Evolutionary conservation across 1,139 yeast species (phyloP), one percentile per base, ranked within the genome.

Genomic region (Yamadazyma siamensis): DNA sequence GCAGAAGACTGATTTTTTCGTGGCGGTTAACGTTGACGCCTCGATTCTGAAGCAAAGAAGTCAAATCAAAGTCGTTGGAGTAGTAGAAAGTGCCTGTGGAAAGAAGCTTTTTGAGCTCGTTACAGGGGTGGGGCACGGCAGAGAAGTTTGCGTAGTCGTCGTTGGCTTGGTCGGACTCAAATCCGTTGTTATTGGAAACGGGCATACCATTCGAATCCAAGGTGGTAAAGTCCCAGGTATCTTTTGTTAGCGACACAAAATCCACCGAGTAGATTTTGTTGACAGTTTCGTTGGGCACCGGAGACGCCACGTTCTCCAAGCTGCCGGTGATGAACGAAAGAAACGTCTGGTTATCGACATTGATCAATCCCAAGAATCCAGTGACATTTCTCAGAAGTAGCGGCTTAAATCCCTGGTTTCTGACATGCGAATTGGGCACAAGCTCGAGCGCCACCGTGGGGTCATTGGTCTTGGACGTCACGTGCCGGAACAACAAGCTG

Each of bases 71-170:
- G 56, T 88, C 94, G 12, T 88, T 78, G 26, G 96, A 86, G 59
- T 82, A 94, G 56, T 87, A 91, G 53, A 91, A 94, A 2, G 95
- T 84, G 4, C 97, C 97, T 52, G 84, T 84, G 19, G 83, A 73
- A 32, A 94, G 61, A 28, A 94, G 63, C 52, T 87, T 88, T 44
- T 80, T 74, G 40, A 91, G 59, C 35, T 81, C 91, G 30, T 71
- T 72, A 50, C 97, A 89, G 0, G 98, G 98, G 50, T 91, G 96
- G 36, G 77, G 83, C 22, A 67, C 47, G 1, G 43, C 46, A 28
- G 39, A 49, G 9, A n/a, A 15, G 13, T 40, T 2, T 10, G 32
- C 41, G 36, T 31, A 36, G 23, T 38, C 48, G 23, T 49, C 54
- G 39, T 39, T 42, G 13, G 42, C 46, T 15, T 49, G 54, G n/a